Evolutionary conservation across 495 filamentous ascomycete genomes (phyloP), one percentile per base, ranked within the genome.

Genomic region (Daldinia caldariorum): DNA sequence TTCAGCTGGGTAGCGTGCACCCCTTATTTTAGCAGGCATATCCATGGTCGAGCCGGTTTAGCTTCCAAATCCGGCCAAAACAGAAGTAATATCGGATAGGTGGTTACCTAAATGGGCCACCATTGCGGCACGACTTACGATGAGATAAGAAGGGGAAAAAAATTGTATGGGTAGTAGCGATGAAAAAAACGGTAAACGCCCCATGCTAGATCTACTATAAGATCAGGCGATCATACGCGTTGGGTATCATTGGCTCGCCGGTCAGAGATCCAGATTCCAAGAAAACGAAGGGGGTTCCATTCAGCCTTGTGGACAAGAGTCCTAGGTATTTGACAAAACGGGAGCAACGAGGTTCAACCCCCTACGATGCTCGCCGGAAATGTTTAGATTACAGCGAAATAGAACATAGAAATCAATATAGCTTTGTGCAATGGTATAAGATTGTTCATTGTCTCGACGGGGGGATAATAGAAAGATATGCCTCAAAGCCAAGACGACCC

Each of bases 161-260:
- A 26, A 26, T 26, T 26, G 26, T 35, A 35, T 35, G 14, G 47
- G 47, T 60, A 58, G 66, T 56, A 53, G 51, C 18, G 47, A 55
- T 32, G 16, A 38, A 57, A 49, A 49, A 73, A 73, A 62, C 20
- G 61, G 71, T 59, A 67, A 63, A 63, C 38, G 71, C 71, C 67
- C 71, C 71, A 73, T 66, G 71, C 53, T 32, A 70, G 71, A 73
- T 73, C 71, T 73, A 59, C 50, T 63, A 26, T 63, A 72, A 58
- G 66, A 73, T 73, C 70, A 73, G 62, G 55, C 62, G 70, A 70
- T 73, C 70, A 73, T 35, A 66, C 66, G 26, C 8, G 37, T 47
- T 58, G 49, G 63, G 62, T 69, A 49, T 55, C 67, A 73, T 73
- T 73, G 71, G 71, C 58, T 67, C 58, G 58, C 58, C 58, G 13